These are phyloP conservation scores for Pseudozyma thailandica DNA, from an alignment of 1,284 basidiomycete species.

Conservation along the genomic window DNA sequence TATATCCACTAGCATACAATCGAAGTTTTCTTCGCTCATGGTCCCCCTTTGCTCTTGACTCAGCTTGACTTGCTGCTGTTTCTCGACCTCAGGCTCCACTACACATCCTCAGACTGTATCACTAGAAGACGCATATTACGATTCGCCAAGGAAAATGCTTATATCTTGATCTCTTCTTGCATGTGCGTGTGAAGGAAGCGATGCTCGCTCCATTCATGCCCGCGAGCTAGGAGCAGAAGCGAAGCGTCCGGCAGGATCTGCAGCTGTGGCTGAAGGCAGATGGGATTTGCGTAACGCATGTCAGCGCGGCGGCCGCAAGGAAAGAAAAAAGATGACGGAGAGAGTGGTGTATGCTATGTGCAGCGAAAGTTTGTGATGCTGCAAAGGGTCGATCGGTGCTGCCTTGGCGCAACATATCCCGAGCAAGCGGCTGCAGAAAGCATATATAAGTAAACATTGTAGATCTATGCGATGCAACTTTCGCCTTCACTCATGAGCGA, in stretches of 20 bases:
- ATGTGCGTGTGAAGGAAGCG: constrained; percentile 4
- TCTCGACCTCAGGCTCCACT: not conserved
- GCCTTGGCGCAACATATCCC: constrained; percentile 12
- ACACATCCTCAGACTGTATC: constrained; percentile 31
- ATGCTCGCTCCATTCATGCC: constrained; percentile 12
- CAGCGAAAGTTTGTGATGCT: constrained; percentile 35
- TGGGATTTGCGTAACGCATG: not conserved
- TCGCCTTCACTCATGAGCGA: no score
- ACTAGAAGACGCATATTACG: constrained; percentile 21
- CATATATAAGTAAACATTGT: constrained; percentile 22
- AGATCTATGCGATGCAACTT: constrained; percentile 3
- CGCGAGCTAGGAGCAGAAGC: no score
- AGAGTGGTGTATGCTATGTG: constrained; percentile 36
- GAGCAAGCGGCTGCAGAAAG: not conserved
- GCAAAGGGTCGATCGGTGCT: constrained; percentile 27
- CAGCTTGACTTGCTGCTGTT: not conserved
- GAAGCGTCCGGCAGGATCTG: no score
- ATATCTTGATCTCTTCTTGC: not conserved
- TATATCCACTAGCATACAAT: constrained; percentile 5
- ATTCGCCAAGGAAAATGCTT: not conserved
- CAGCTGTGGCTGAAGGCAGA: constrained; percentile 13
- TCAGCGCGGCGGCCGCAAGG: not conserved
- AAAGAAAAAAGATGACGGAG: not conserved
- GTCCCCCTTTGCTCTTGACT: not conserved
- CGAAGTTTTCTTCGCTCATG: no score